Base-by-base conservation (phyloP, 2,329 filamentous ascomycete species). In the Penicillium aurantiogriseum region DNA sequence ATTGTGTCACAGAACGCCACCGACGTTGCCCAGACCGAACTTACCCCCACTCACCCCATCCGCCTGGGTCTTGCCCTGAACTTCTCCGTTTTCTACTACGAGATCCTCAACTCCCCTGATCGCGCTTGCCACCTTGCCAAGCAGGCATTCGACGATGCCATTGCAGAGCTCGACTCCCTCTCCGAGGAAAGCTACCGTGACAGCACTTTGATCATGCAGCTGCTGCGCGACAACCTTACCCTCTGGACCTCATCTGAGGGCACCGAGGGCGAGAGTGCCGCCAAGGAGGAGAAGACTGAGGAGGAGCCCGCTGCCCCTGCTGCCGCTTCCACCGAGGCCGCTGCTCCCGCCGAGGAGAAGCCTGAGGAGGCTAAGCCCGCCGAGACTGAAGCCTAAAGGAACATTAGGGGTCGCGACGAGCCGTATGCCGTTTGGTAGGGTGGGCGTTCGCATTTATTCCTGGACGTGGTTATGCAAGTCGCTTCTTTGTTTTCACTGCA, bases 21-120 rank as follows among this genome's bases (percentile, higher is more conserved):
- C 82, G 93, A 97, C 74, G 93, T 97, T 74, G 94, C 94, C 70
- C 93, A 97, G 85, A 96, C 91, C 67, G 93, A 97, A 81, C 88
- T 97, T 70, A 93, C 93, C 63, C 93, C 93, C 63, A 97, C 94
- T 62, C 93, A 97, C 85, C 93, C 93, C 71, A 97, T 97, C 83
- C 92, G 93, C 74, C 91, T 97, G 67, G 93, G 93, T 79, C 89
- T 97, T 73, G 93, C 93, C 69, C 88, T 97, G 70, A 97, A 97
- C 89, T 97, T 97, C 87, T 97, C 92, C 65, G 93, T 97, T 73
- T 97, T 97, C 85, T 96, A 96, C 87, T 96, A 97, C 81, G 94
- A 97, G 86, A 97, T 97, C 77, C 84, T 97, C 76, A 97, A 97
- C 88, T 95, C 92, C 36, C 93, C 92, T 73, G 92, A 97, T 80